A percentile compares a stretch with the other conserved stretches of the same genome.
These are phyloP conservation scores for Hypoxylon sp. DNA, from an alignment of 2,329 filamentous ascomycete species.

Conservation along the genomic window DNA sequence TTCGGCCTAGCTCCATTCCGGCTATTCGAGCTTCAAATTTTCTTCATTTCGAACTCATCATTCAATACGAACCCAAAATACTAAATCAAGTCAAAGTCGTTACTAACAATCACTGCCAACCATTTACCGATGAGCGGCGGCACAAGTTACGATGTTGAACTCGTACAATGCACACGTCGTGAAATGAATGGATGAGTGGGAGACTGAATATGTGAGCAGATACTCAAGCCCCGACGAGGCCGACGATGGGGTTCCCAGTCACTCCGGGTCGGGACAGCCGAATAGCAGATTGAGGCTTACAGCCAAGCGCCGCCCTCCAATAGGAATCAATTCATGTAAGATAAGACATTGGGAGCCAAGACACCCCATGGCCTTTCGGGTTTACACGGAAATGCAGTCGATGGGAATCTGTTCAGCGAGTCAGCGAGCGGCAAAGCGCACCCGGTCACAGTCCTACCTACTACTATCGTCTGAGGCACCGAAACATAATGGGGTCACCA, in stretches of 20 bases:
- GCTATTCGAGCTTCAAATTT: slow-evolving; percentile 29
- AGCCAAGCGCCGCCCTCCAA: slow-evolving; percentile 30
- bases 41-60: slow-evolving; percentile 32
- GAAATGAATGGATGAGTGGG: slow-evolving; percentile 10
- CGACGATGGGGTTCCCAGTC: slow-evolving; percentile 19
- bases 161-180: slow-evolving; percentile 6
- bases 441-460: slow-evolving; percentile 16
- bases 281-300: slow-evolving; percentile 35
- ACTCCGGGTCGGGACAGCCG: slow-evolving; percentile 24
- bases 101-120: background rate
- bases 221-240: slow-evolving; percentile 19
- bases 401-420: slow-evolving; percentile 28
- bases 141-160: background rate
- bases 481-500: slow-evolving; percentile 22
- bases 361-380: slow-evolving; percentile 32
- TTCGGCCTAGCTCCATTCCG: slow-evolving; percentile 37
- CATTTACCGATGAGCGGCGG: background rate
- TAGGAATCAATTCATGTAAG: slow-evolving; percentile 21
- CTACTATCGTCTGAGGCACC: slow-evolving; percentile 32
- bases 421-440: slow-evolving; percentile 7
- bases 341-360: slow-evolving; percentile 24
- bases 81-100: slow-evolving; percentile 2
- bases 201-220: slow-evolving; percentile 2
- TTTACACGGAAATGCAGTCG: slow-evolving; percentile 33
- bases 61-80: slow-evolving; percentile 14